A percentile compares a stretch with the other conserved stretches of the same genome.
Conservation (phyloP, 305 asterid species). For the Fraxinus greggii region DNA sequence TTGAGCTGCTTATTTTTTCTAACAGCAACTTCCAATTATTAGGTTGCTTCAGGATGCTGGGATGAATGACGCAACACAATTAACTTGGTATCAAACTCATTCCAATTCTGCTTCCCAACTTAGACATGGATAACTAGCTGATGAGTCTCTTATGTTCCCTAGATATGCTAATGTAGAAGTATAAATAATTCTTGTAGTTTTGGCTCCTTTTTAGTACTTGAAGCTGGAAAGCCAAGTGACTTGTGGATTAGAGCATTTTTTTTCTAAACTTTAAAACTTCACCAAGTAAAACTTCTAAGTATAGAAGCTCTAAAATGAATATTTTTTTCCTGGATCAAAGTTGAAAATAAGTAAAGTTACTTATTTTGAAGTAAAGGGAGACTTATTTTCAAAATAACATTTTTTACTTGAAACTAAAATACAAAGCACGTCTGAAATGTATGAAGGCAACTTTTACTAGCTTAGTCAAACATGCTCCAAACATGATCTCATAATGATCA, state of each 20-base stretch:
- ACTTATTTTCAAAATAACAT: background rate
- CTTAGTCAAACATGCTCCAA: background rate
- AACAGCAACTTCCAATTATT: constrained; percentile 20
- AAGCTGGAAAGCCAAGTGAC: background rate
- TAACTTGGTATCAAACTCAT: constrained; percentile 61
- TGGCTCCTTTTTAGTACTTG: background rate
- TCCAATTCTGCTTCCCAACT: background rate
- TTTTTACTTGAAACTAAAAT: background rate
- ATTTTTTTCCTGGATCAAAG: background rate
- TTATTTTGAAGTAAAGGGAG: background rate
- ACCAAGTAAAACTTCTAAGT: background rate
- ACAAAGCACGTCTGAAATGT: background rate
- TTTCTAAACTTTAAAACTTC: background rate
- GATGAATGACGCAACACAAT: constrained; percentile 75
- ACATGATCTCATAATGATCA: background rate
- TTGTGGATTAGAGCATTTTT: background rate
- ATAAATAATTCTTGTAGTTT: background rate
- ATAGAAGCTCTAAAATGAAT: background rate
- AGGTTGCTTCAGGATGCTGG: constrained; percentile 95
- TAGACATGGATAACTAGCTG: background rate
- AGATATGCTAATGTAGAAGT: background rate
- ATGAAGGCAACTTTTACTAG: background rate
- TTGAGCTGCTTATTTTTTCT: constrained; percentile 8
- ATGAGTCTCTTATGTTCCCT: background rate
- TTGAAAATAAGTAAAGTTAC: background rate